A percentile compares a stretch with the other conserved stretches of the same genome.
These are phyloP conservation scores for Lentinula edodes DNA, from an alignment of 768 basidiomycete genomes.

Conservation along the genomic window DNA sequence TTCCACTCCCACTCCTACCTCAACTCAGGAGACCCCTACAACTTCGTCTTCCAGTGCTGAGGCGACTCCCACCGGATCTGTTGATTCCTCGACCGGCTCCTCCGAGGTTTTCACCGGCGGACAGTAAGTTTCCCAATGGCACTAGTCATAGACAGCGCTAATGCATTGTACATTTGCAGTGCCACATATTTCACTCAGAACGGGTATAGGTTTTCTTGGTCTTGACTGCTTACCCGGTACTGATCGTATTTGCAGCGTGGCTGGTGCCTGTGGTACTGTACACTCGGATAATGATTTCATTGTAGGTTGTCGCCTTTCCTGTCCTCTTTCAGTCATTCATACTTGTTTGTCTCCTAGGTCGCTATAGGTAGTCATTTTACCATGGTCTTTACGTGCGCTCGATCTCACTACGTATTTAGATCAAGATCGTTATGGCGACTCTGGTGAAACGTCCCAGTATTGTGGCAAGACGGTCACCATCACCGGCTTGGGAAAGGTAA, in stretches of 20 bases:
- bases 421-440: slow-evolving; percentile 43
- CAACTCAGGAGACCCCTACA: background rate
- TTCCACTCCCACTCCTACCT: slow-evolving; percentile 2
- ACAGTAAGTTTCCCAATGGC: slow-evolving; percentile 28
- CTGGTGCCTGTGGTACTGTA: slow-evolving; percentile 73
- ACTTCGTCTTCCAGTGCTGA: slow-evolving; percentile 4
- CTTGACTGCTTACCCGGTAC: background rate
- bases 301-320: background rate
- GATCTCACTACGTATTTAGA: slow-evolving; percentile 27
- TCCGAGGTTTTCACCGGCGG: slow-evolving; percentile 31
- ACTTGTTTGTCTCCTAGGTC: slow-evolving; percentile 17
- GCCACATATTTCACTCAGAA: slow-evolving; percentile 69
- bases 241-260: slow-evolving; percentile 16
- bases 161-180: slow-evolving; percentile 20
- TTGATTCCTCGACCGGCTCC: background rate
- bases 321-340: background rate
- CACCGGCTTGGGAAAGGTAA: slow-evolving; percentile 48
- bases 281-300: slow-evolving; percentile 40
- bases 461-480: slow-evolving; percentile 68
- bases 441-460: slow-evolving; percentile 38
- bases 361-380: slow-evolving; percentile 44
- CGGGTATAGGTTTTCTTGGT: slow-evolving; percentile 22
- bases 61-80: background rate
- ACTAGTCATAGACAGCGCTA: background rate
- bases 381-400: no score